Percentiles rank a stretch among this genome's conserved stretches.
Conservation (phyloP, 345 rosid species). For the Lepidium aucheri region DNA sequence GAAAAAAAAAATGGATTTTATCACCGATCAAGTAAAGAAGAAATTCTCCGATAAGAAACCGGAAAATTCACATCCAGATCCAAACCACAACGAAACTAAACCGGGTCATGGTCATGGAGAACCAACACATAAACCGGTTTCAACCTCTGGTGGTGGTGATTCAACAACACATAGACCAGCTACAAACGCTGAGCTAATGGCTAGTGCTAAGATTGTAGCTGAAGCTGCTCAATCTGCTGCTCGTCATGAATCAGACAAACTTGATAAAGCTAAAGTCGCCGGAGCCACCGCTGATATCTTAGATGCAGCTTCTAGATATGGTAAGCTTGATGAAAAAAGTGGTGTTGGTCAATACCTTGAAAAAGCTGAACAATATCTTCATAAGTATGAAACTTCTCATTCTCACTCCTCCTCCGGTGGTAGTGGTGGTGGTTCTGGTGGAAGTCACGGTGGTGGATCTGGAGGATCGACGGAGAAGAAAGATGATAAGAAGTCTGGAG, state of each 20-base stretch:
- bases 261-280: constrained; percentile 32
- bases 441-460: neutral
- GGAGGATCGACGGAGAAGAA: constrained; percentile 7
- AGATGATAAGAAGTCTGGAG: constrained; percentile 34
- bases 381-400: constrained; percentile 38
- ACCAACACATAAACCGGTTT: constrained; percentile 19
- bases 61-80: neutral
- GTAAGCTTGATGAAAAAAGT: constrained; percentile 59
- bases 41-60: constrained; percentile 28
- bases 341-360: constrained; percentile 50
- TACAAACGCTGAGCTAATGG: constrained; percentile 42
- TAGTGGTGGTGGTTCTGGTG: neutral
- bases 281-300: constrained; percentile 47
- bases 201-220: constrained; percentile 60
- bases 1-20: constrained; percentile 17
- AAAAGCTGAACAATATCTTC: constrained; percentile 67
- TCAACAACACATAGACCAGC: constrained; percentile 25
- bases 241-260: constrained; percentile 24
- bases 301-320: constrained; percentile 52
- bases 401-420: constrained; percentile 24
- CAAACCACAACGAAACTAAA: constrained; percentile 16
- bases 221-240: constrained; percentile 46
- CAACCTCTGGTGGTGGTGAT: neutral
- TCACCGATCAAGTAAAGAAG: constrained; percentile 29
- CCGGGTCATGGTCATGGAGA: constrained; percentile 14